Conservation (phyloP, 306 rosid species). For the Clitoria ternatea region DNA sequence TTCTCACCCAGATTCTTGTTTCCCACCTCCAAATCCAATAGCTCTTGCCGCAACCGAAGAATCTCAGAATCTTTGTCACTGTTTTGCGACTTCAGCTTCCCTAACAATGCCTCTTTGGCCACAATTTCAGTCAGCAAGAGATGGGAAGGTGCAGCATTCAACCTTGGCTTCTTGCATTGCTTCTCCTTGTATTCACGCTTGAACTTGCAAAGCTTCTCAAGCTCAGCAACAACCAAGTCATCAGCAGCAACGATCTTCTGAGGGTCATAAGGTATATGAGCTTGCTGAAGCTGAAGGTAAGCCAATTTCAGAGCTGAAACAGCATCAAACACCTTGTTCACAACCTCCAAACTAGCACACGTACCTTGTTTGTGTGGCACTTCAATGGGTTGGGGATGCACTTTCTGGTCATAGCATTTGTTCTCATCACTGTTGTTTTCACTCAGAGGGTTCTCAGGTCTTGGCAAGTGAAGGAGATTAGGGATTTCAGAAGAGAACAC, state of each 20-base stretch:
- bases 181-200: constrained; percentile 49
- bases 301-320: constrained; percentile 70
- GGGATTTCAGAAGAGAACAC: constrained; percentile 54
- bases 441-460: constrained; percentile 24
- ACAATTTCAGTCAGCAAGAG: constrained; percentile 39
- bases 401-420: constrained; percentile 30
- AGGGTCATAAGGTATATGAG: constrained; percentile 75
- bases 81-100: constrained; percentile 48
- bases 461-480: constrained; percentile 34
- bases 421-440: constrained; percentile 39
- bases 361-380: constrained; percentile 10
- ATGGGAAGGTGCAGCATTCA: constrained; percentile 23
- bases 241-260: constrained; percentile 69
- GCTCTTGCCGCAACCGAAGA: constrained; percentile 32
- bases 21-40: constrained; percentile 39
- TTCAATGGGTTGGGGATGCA: constrained; percentile 46
- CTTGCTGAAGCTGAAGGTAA: constrained; percentile 76
- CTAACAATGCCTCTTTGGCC: constrained; percentile 41
- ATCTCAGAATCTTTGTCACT: constrained; percentile 47
- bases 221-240: constrained; percentile 54
- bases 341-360: constrained; percentile 30
- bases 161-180: constrained; percentile 24
- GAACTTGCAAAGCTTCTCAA: constrained; percentile 62
- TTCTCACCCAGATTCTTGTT: constrained; percentile 41
- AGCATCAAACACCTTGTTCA: constrained; percentile 49